Evolutionary conservation across 441 rosid genomes (phyloP), one percentile per base, ranked within the genome.

Genomic region (Rhodomyrtus psidioides): DNA sequence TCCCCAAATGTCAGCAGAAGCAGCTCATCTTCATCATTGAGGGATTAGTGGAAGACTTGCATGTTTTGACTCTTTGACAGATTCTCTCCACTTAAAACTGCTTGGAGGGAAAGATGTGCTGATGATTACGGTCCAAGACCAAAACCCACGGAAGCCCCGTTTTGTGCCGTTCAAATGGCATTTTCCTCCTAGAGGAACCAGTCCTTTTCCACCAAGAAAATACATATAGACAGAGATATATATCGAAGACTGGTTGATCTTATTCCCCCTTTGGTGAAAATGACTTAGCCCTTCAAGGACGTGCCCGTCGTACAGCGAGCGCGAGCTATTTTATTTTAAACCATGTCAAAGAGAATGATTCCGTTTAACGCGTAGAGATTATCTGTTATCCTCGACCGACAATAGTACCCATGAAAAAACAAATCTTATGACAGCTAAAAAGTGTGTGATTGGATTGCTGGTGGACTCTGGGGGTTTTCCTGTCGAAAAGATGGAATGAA

Each of bases 341-440:
- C 39, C 1, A n/a, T 10, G 24, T 62, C 6, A 17, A 62, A 62
- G 44, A 62, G 6, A 30, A 5, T 9, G 75, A 17, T 62, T 62
- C 17, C 1, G 44, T 62, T 5, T 30, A 4, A 2, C 19, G 44
- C 3, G 13, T 21, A 9, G 6, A 62, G 7, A 9, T 62, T 62
- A 30, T 30, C 0, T 0, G 7, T 21, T 1, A 42, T 6, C 8
- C 46, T 21, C 1, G 0, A 70, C 0, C 2, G 4, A 70, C n/a
- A 14, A 39, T 13, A 39, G 1, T 39, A 70, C 5, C 5, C 4
- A 70, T 1, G 9, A 70, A 42, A 8, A 65, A 34, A 39, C 16
- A 21, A 5, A 39, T 21, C 13, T 70, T 21, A 10, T 70, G 79
- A 70, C 39, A 39, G n/a, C n/a, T 12, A 39, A 39, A 2, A 10